Evolutionary conservation across 1,284 basidiomycete species (phyloP).

Genomic region (Volvariella volvacea): DNA sequence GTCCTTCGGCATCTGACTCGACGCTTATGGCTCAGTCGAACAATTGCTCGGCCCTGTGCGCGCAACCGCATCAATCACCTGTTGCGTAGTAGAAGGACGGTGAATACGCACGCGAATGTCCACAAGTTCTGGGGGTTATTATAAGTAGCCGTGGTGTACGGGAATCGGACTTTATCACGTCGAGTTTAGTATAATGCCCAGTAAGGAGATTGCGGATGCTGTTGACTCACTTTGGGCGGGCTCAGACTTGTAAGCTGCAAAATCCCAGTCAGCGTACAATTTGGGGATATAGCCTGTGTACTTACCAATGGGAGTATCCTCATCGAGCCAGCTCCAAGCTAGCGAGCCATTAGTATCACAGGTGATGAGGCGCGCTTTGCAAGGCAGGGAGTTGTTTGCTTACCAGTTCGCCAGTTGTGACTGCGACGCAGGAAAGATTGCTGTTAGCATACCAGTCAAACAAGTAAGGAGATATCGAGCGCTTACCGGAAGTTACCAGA

Average conservation of each 20-base stretch:
- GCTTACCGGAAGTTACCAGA: conserved; percentile 43
- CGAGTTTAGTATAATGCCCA: no score
- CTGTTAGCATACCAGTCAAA: no score
- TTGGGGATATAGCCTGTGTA: conserved; percentile 1
- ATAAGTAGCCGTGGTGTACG: conserved; percentile 57
- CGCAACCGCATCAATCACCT: not conserved
- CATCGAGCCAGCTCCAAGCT: conserved; percentile 42
- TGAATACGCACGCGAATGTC: conserved; percentile 43
- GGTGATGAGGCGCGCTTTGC: no score
- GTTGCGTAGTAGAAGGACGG: not conserved
- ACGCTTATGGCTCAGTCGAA: conserved; percentile 7
- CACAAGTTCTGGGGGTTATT: conserved; percentile 58
- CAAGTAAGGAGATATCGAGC: no score
- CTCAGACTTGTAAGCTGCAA: conserved; percentile 33
- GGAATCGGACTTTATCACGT: conserved; percentile 46
- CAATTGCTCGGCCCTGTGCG: conserved; percentile 12
- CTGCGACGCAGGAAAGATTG: no score
- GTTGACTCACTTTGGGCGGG: conserved; percentile 27
- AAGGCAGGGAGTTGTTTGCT: no score
- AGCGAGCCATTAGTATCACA: no score
- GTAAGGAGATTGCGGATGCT: no score
- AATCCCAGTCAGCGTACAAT: no score
- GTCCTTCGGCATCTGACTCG: no score
- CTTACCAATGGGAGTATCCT: conserved; percentile 36
- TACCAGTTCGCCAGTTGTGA: conserved; percentile 55